These are phyloP conservation scores for Chaetomiaceae sp. DNA, from an alignment of 2,329 filamentous ascomycete species.

Conservation along the genomic window DNA sequence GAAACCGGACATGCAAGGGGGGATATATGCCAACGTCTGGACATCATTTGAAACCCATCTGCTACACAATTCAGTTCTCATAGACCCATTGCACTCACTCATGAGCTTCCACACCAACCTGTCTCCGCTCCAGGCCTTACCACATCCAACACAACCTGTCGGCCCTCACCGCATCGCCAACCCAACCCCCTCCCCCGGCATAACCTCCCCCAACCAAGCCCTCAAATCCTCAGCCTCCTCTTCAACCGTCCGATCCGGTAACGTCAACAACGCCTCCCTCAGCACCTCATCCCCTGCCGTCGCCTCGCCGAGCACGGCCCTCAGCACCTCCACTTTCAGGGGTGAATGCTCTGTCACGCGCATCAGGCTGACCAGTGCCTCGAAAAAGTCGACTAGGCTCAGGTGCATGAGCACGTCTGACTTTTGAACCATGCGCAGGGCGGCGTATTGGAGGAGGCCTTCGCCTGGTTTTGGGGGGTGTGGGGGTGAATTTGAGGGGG, in stretches of 20 bases:
- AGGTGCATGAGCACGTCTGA: conserved; percentile 48
- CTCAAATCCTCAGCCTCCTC: conserved; percentile 48
- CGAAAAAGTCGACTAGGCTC: conserved; percentile 50
- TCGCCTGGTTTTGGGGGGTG: conserved; percentile 30
- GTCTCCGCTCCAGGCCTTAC: too few relatives aligned
- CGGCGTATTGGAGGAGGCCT: conserved; percentile 49
- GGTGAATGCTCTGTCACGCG: conserved; percentile 33
- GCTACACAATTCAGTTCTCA: too few relatives aligned
- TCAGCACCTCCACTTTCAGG: conserved; percentile 37
- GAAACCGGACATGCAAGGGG: too few relatives aligned
- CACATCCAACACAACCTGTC: neutral
- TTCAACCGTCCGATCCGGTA: conserved; percentile 48
- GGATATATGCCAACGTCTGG: too few relatives aligned
- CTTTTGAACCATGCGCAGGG: conserved; percentile 48
- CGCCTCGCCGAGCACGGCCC: conserved; percentile 39
- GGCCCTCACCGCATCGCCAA: conserved; percentile 23
- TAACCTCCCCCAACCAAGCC: conserved; percentile 41
- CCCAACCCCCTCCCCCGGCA: conserved; percentile 29
- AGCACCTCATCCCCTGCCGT: conserved; percentile 37
- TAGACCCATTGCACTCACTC: too few relatives aligned
- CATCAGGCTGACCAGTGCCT: conserved; percentile 47
- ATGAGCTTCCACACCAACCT: too few relatives aligned
- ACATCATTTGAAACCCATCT: too few relatives aligned
- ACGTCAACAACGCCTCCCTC: conserved; percentile 34
- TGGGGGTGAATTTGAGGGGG: conserved; percentile 15